Percentiles rank a stretch among this genome's conserved stretches.
Conservation (phyloP, 345 rosid species). For the Gynandropsis gynandra region DNA sequence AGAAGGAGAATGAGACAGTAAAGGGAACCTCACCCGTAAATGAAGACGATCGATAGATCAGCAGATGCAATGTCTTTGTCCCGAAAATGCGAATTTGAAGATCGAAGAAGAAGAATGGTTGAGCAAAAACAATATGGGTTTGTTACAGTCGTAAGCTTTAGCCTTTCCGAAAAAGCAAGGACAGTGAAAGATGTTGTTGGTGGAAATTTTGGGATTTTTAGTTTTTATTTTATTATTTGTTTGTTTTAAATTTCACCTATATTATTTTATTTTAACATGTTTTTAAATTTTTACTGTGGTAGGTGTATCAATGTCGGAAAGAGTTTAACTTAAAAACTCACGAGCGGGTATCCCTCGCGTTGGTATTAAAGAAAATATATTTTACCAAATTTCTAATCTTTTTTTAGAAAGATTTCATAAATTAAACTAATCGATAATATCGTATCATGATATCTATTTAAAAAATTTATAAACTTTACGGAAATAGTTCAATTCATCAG, state of each 20-base stretch:
- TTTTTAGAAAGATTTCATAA: too few species aligned
- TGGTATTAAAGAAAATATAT: too few species aligned
- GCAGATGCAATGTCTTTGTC: constrained; percentile 4
- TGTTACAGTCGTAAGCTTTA: constrained; percentile 30
- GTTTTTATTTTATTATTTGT: not conserved
- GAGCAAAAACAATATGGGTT: constrained; percentile 22
- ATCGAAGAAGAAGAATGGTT: constrained; percentile 16
- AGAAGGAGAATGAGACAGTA: constrained; percentile 1
- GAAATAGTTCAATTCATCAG: too few species aligned
- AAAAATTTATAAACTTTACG: too few species aligned
- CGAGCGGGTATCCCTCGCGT: too few species aligned
- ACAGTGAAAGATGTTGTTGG: constrained; percentile 23
- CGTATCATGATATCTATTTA: too few species aligned
- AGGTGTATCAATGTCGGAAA: too few species aligned
- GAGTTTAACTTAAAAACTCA: too few species aligned
- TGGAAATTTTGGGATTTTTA: constrained; percentile 13
- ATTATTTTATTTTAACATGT: not conserved
- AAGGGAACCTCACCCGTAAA: constrained; percentile 8
- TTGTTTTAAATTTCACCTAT: not conserved
- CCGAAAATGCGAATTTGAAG: constrained; percentile 2
- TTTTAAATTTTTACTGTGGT: constrained; percentile 4
- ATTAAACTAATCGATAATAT: too few species aligned
- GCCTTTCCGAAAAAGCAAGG: constrained; percentile 25
- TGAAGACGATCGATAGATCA: constrained; percentile 13
- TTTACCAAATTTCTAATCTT: too few species aligned